A percentile compares a stretch with the other conserved stretches of the same genome.
These are phyloP conservation scores for Cyanodermella asteris DNA, from an alignment of 2,329 filamentous ascomycete genomes.

Conservation along the genomic window DNA sequence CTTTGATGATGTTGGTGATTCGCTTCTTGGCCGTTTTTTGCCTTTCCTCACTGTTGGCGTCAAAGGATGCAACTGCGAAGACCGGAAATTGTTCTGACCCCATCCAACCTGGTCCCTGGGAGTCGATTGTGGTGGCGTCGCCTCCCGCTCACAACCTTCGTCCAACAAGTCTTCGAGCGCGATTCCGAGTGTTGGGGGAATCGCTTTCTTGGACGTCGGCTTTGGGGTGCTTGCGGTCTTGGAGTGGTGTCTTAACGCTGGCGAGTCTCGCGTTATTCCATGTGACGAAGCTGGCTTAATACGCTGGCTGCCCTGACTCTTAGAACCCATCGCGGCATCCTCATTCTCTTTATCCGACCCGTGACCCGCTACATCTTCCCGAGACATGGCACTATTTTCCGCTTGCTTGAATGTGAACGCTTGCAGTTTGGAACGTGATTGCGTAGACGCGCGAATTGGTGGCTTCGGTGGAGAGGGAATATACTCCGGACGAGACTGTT, in stretches of 20 bases:
- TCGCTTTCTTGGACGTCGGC: constrained; percentile 12
- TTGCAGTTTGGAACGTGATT: constrained; percentile 32
- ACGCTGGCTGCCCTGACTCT: not conserved
- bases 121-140: constrained; percentile 33
- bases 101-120: constrained; percentile 40
- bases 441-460: constrained; percentile 21
- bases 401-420: constrained; percentile 29
- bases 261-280: constrained; percentile 9
- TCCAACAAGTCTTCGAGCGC: constrained; percentile 34
- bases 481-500: not conserved
- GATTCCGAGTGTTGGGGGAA: constrained; percentile 37
- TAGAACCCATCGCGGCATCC: no score
- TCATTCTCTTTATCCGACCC: constrained; percentile 1
- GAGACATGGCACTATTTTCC: constrained; percentile 9
- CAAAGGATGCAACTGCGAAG: constrained; percentile 19
- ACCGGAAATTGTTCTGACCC: no score
- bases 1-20: constrained; percentile 45
- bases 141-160: constrained; percentile 39
- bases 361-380: constrained; percentile 7
- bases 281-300: no score
- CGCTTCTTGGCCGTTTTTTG: constrained; percentile 50
- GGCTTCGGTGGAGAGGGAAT: constrained; percentile 17
- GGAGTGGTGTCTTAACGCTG: constrained; percentile 4
- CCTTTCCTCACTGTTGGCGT: constrained; percentile 21
- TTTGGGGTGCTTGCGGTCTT: constrained; percentile 4